phyloP scores from a whole-genome alignment of 2,329 filamentous ascomycete species.

The Claviceps sp. region DNA sequence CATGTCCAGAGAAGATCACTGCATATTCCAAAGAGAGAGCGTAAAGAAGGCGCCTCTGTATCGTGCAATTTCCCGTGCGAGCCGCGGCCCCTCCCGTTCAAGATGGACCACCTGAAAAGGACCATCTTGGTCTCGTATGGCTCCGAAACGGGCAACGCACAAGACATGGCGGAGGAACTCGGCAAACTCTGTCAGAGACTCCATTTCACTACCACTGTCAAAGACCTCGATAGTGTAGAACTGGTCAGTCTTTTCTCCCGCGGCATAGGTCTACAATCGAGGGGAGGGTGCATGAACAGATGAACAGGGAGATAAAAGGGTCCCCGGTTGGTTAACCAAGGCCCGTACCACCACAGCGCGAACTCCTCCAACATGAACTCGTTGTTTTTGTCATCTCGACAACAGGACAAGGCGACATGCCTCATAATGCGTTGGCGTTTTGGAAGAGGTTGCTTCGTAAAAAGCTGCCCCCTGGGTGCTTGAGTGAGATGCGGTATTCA shows the following conservation, averaged over 20 bases:
- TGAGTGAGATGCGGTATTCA: conserved; percentile 59
- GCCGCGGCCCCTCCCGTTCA: background rate
- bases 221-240: conserved; percentile 63
- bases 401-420: conserved; percentile 88
- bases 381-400: conserved; percentile 79
- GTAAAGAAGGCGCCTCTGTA: background rate
- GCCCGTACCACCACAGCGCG: conserved; percentile 25
- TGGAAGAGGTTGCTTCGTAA: conserved; percentile 78
- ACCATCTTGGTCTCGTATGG: conserved; percentile 68
- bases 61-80: background rate
- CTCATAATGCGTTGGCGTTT: conserved; percentile 65
- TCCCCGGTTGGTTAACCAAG: background rate
- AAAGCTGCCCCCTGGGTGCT: conserved; percentile 57
- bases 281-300: background rate
- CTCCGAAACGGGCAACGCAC: conserved; percentile 87
- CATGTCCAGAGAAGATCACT: too few relatives aligned
- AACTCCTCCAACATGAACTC: conserved; percentile 38
- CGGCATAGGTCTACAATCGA: background rate
- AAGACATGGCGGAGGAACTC: conserved; percentile 81
- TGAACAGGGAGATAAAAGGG: background rate
- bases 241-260: conserved; percentile 42
- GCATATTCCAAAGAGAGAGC: too few relatives aligned
- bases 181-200: conserved; percentile 61
- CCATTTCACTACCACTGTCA: conserved; percentile 62
- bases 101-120: conserved; percentile 19